phyloP scores from a whole-genome alignment of 129 eudicot species.

The Artemisia tridentata region DNA sequence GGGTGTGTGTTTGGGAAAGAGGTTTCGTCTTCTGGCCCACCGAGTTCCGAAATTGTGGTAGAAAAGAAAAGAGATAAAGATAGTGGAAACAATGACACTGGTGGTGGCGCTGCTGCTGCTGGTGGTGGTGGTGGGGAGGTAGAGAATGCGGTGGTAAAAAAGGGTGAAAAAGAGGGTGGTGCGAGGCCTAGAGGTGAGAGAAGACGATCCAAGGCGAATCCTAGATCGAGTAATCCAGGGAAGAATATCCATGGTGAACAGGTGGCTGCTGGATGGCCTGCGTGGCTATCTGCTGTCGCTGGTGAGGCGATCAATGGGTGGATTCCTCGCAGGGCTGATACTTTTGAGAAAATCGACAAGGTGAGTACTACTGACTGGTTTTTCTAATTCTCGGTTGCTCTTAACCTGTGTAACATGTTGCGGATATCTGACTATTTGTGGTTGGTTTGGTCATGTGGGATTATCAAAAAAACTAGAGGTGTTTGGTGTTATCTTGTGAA shows the following conservation, averaged over 20 bases:
- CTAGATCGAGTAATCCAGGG: conserved; percentile 56
- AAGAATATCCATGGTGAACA: conserved; percentile 72
- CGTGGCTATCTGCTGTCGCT: conserved; percentile 83
- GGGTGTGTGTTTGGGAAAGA: conserved; percentile 95
- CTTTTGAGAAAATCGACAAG: conserved; percentile 83
- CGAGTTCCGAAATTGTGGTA: conserved; percentile 54
- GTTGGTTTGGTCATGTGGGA: too few relatives aligned
- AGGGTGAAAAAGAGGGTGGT: conserved; percentile 33
- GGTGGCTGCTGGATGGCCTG: conserved; percentile 96
- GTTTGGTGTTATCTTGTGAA: too few relatives aligned
- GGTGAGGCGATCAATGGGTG: conserved; percentile 90
- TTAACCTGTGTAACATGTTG: too few relatives aligned
- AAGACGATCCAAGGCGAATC: conserved; percentile 49
- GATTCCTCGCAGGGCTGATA: conserved; percentile 86
- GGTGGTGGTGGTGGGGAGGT: background rate
- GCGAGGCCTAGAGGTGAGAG: conserved; percentile 37
- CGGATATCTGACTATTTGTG: too few relatives aligned
- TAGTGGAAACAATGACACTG: conserved; percentile 17
- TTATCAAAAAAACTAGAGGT: too few relatives aligned
- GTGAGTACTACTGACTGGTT: conserved; percentile 31
- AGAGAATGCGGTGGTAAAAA: conserved; percentile 29
- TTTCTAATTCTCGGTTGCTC: background rate
- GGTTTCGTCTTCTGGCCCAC: conserved; percentile 60
- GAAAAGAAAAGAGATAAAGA: conserved; percentile 44
- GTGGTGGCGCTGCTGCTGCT: too few relatives aligned